A percentile compares a stretch with the other conserved stretches of the same genome.
Evolutionary conservation across 164 flowering plant species (phyloP).

Genomic region (Macadamia tetraphylla): DNA sequence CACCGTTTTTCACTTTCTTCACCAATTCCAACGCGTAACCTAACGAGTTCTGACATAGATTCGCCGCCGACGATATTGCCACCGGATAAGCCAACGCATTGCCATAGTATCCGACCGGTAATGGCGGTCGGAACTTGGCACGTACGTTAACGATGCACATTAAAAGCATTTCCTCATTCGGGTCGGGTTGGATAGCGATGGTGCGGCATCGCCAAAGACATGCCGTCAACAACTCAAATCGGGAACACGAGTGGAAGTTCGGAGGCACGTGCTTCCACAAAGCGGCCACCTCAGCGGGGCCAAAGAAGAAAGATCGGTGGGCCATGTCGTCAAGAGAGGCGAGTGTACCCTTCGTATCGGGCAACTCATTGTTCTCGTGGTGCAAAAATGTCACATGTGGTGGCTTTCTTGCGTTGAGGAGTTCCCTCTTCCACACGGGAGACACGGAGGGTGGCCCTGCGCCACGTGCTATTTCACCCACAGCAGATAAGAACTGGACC

Average conservation of each 20-base stretch:
- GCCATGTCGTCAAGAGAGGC: slow-evolving; percentile 7
- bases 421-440: slow-evolving; percentile 22
- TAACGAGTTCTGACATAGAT: slow-evolving; percentile 15
- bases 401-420: too few relatives aligned
- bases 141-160: slow-evolving; percentile 17
- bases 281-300: slow-evolving; percentile 12
- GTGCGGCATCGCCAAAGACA: slow-evolving; percentile 37
- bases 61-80: slow-evolving; percentile 12
- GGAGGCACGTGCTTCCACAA: slow-evolving; percentile 15
- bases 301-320: slow-evolving; percentile 30
- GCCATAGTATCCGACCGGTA: slow-evolving; percentile 30
- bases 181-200: slow-evolving; percentile 17
- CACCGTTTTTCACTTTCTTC: slow-evolving; percentile 16
- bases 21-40: slow-evolving; percentile 26
- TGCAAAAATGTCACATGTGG: too few relatives aligned
- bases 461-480: slow-evolving; percentile 26
- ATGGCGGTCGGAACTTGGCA: slow-evolving; percentile 1
- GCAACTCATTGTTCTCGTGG: too few relatives aligned
- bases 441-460: slow-evolving; percentile 18
- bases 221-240: slow-evolving; percentile 29
- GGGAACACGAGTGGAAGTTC: slow-evolving; percentile 10
- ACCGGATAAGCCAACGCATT: slow-evolving; percentile 19
- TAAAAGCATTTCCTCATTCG: slow-evolving; percentile 22
- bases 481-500: slow-evolving; percentile 25
- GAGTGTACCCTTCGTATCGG: too few relatives aligned